Base-by-base conservation (phyloP, 2,329 filamentous ascomycete genomes). In the Graphium sp. region DNA sequence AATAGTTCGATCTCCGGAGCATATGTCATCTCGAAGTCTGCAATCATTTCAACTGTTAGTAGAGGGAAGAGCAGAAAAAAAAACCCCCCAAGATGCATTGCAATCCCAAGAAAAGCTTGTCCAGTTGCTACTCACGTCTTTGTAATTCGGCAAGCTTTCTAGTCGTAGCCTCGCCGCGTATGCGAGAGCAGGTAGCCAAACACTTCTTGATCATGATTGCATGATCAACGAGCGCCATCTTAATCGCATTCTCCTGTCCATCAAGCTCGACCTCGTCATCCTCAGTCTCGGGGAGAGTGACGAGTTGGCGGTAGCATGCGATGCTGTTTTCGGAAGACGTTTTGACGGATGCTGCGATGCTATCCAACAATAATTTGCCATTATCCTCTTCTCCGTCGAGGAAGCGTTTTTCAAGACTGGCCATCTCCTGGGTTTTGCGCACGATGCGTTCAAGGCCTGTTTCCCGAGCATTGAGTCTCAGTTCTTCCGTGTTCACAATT, bases 401-500 rank as follows among this genome's bases (percentile, higher is more conserved):
- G 7, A 87, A 61, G 28, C 74, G 73, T 47, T 76, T 81, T 47
- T 92, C 83, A 2, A 93, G 58, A 1, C 65, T 53, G 2, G 70
- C 60, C 56, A 95, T 69, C 50, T 95, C 87, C 33, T 81, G 71
- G 1, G 87, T 92, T 58, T 94, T 94, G 34, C 85, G 73, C 41
- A 82, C 76, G 18, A 89, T 87, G 11, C 87, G 74, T 48, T 95
- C 87, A 35, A 95, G 61, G 1, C 79, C 87, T n/a, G 83, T 85
- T 50, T 94, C 79, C 33, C 89, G 60, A 6, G 85, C 74, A 18
- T 66, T 67, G 16, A 94, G 59, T 8, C 62, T 62, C 12, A 83
- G 49, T 27, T 76, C 74, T 12, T 74, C 66, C 2, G 67, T 61
- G 6, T 69, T 59, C 10, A 91, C 55, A 34, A 95, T 79, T 52